Evolutionary conservation across 2,329 filamentous ascomycete species (phyloP).

Genomic region (Rhynchosporium graminicola): DNA sequence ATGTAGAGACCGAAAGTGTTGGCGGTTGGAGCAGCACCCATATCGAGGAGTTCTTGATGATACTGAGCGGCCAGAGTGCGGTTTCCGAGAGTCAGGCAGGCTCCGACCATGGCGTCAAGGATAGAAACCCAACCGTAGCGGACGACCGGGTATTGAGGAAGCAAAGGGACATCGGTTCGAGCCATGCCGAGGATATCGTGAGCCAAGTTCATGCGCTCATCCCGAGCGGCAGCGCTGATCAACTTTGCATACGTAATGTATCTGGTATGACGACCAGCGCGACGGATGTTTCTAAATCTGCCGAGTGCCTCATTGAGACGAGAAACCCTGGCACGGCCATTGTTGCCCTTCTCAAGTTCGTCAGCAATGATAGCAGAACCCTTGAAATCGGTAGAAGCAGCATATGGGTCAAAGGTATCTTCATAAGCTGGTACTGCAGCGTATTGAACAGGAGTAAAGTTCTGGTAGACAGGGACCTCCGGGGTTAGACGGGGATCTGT

Average conservation of each 20-base stretch:
- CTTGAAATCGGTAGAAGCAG: constrained; percentile 87
- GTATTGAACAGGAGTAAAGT: constrained; percentile 53
- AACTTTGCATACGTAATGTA: constrained; percentile 98
- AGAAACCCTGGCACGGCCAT: constrained; percentile 61
- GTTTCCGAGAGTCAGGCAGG: constrained; percentile 80
- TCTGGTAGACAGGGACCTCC: constrained; percentile 49
- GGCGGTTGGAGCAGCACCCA: constrained; percentile 88
- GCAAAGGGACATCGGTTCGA: constrained; percentile 80
- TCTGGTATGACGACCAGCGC: constrained; percentile 84
- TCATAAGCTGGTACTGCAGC: constrained; percentile 64
- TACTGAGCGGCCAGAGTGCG: constrained; percentile 80
- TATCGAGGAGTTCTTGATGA: constrained; percentile 87
- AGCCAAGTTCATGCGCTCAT: constrained; percentile 77
- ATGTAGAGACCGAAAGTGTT: constrained; percentile 99
- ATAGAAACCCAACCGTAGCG: constrained; percentile 97
- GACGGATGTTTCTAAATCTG: constrained; percentile 90
- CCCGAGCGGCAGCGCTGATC: constrained; percentile 84
- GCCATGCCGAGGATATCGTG: constrained; percentile 89
- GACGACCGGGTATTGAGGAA: constrained; percentile 81
- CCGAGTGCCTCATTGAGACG: constrained; percentile 78
- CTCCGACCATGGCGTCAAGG: constrained; percentile 93
- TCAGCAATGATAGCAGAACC: constrained; percentile 90
- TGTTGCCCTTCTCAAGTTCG: constrained; percentile 78
- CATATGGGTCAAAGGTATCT: constrained; percentile 89
- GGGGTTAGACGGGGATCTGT: constrained; percentile 52